These are phyloP conservation scores for Asterochloris sp. DNA, from an alignment of 139 green algal genomes.

Conservation along the genomic window DNA sequence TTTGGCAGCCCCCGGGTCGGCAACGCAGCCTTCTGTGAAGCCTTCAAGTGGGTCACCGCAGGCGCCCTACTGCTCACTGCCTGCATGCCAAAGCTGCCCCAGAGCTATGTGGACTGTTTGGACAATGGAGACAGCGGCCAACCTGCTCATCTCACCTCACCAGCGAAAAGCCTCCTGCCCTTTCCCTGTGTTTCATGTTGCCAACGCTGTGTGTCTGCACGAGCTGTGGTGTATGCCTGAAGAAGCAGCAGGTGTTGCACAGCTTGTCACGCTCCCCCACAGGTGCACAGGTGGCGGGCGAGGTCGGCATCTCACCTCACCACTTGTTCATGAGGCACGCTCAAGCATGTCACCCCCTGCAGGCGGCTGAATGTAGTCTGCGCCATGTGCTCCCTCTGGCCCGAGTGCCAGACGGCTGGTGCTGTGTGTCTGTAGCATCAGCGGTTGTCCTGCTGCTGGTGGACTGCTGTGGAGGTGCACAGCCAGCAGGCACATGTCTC, in stretches of 20 bases:
- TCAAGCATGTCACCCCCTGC: too few relatives aligned
- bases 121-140: too few relatives aligned
- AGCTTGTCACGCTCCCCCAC: too few relatives aligned
- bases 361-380: too few relatives aligned
- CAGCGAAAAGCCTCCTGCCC: neutral
- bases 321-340: too few relatives aligned
- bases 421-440: too few relatives aligned
- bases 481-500: neutral
- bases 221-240: neutral
- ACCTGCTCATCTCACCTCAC: neutral
- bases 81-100: neutral
- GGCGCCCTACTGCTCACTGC: neutral
- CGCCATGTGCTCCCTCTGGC: too few relatives aligned
- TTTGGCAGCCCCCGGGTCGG: slow-evolving; percentile 16
- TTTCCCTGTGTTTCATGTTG: neutral
- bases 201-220: neutral
- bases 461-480: too few relatives aligned
- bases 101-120: neutral
- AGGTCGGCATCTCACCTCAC: too few relatives aligned
- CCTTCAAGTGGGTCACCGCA: neutral
- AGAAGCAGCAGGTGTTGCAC: neutral
- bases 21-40: slow-evolving; percentile 11
- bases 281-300: too few relatives aligned
- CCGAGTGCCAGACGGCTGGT: too few relatives aligned
- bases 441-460: too few relatives aligned